phyloP scores from a whole-genome alignment of 176 grass and related monocot species.

The Dactylis glomerata region DNA sequence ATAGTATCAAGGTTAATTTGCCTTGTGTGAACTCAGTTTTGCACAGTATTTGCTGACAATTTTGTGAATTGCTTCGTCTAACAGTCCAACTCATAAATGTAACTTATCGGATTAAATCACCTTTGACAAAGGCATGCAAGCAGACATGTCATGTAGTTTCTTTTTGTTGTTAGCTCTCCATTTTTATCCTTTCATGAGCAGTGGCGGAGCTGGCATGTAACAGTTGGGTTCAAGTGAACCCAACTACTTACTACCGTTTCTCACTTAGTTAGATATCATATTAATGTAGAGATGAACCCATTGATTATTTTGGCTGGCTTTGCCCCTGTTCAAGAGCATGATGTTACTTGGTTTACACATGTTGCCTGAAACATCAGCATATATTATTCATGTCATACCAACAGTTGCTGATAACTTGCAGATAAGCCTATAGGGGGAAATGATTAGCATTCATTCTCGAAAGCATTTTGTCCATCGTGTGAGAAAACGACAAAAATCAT shows the following conservation, averaged over 20 bases:
- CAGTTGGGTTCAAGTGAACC: too few species aligned
- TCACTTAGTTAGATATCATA: too few species aligned
- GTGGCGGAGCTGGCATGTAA: too few species aligned
- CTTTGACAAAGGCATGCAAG: neutral
- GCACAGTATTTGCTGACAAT: neutral
- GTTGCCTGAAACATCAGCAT: neutral
- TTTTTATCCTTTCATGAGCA: conserved; percentile 4
- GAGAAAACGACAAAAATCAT: conserved; percentile 65
- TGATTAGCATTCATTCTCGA: conserved; percentile 66
- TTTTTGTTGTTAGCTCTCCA: neutral
- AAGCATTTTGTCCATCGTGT: conserved; percentile 76
- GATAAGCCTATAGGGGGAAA: conserved; percentile 83
- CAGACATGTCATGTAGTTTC: neutral
- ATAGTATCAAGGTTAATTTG: neutral
- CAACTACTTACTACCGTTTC: too few species aligned
- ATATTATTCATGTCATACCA: neutral
- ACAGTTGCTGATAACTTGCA: conserved; percentile 3
- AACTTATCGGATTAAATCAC: neutral
- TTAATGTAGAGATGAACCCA: too few species aligned
- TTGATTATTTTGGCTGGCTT: too few species aligned
- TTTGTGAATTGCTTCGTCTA: neutral
- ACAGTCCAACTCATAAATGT: neutral
- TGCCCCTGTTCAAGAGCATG: neutral
- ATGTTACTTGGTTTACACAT: neutral
- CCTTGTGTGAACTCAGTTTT: neutral